phyloP scores from a whole-genome alignment of 345 rosid species.

The Hibiscus syriacus region DNA sequence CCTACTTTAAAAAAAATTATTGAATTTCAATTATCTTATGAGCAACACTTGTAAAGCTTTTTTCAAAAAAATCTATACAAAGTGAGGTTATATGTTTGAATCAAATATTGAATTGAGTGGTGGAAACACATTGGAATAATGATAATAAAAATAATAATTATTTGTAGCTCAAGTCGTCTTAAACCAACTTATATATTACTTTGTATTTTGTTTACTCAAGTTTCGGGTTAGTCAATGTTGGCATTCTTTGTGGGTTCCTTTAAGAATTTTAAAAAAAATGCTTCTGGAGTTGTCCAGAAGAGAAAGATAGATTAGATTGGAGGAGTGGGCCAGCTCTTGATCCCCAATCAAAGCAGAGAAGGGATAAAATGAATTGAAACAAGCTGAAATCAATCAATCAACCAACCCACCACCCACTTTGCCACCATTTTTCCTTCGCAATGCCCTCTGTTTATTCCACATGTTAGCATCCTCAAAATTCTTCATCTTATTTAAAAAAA shows the following conservation, averaged over 20 bases:
- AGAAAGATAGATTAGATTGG: slow-evolving; percentile 9
- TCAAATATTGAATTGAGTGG: slow-evolving; percentile 4
- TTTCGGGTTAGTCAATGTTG: slow-evolving; percentile 35
- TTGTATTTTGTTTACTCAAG: background rate
- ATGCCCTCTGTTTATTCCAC: slow-evolving; percentile 36
- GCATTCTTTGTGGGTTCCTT: slow-evolving; percentile 26
- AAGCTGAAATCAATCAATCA: slow-evolving; percentile 19
- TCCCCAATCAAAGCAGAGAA: slow-evolving; percentile 16
- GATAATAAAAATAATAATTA: background rate
- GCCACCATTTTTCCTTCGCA: slow-evolving; percentile 21
- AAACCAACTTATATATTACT: slow-evolving; percentile 11
- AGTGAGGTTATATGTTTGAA: no score
- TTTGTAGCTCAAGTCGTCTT: slow-evolving; percentile 2
- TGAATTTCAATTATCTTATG: no score
- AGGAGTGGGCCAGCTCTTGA: slow-evolving; percentile 22
- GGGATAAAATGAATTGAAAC: slow-evolving; percentile 21
- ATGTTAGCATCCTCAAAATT: slow-evolving; percentile 32
- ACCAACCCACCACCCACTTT: slow-evolving; percentile 27
- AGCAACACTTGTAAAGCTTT: no score
- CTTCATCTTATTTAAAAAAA: slow-evolving; percentile 31
- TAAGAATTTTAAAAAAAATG: background rate
- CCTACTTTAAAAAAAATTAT: no score
- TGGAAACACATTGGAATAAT: background rate
- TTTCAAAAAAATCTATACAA: no score
- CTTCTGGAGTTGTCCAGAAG: slow-evolving; percentile 19